These are phyloP conservation scores for Termitomyces sp. DNA, from an alignment of 768 basidiomycete genomes.

Conservation along the genomic window DNA sequence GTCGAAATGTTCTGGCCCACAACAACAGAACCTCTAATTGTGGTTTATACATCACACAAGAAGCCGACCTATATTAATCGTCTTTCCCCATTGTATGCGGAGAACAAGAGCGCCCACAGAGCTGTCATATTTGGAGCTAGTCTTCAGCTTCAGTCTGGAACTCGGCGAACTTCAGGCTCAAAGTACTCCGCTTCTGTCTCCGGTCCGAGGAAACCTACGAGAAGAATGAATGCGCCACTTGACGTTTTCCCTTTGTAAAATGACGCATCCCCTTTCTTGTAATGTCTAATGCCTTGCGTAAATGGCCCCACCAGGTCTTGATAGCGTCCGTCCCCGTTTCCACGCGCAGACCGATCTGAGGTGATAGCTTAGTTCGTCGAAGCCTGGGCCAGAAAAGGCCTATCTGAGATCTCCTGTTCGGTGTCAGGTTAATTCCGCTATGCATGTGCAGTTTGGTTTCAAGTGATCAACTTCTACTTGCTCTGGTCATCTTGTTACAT, in stretches of 20 bases:
- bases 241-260: not conserved
- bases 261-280: not conserved
- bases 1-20: too few species aligned
- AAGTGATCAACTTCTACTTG: constrained; percentile 1
- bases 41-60: not conserved
- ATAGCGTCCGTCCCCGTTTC: not conserved
- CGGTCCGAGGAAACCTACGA: not conserved
- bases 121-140: not conserved
- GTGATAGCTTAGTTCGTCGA: constrained; percentile 7
- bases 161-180: not conserved
- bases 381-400: not conserved
- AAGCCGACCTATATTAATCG: not conserved
- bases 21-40: not conserved
- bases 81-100: not conserved
- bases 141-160: not conserved
- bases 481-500: not conserved
- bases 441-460: constrained; percentile 13
- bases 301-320: not conserved
- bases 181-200: not conserved
- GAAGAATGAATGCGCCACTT: not conserved
- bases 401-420: constrained; percentile 18
- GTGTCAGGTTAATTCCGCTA: constrained; percentile 15
- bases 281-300: not conserved
- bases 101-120: not conserved
- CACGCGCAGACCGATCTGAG: not conserved